Evolutionary conservation across 23 red algal species (phyloP).

Genomic region (Gracilaria gracilis): DNA sequence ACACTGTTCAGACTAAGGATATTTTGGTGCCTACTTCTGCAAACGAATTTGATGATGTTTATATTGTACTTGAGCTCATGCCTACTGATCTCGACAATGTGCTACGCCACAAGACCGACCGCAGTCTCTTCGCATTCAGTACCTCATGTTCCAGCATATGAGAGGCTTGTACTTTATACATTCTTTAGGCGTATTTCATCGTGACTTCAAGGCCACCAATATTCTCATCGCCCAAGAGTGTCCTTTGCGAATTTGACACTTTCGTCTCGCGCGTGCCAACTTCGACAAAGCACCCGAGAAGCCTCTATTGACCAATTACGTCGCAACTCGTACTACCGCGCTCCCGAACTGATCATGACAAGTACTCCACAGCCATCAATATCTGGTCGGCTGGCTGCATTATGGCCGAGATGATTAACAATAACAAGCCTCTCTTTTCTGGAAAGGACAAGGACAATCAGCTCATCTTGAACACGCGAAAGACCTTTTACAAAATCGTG

Average conservation of each 20-base stretch:
- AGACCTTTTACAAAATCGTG: slow-evolving; percentile 31
- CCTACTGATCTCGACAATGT: slow-evolving; percentile 79
- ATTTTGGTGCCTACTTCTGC: too few species aligned
- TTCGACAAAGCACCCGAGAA: slow-evolving; percentile 78
- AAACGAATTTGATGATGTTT: slow-evolving; percentile 87
- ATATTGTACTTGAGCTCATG: slow-evolving; percentile 85
- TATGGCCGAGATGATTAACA: slow-evolving; percentile 91
- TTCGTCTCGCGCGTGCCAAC: slow-evolving; percentile 88
- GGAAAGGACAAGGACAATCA: slow-evolving; percentile 86
- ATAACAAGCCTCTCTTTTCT: slow-evolving; percentile 89
- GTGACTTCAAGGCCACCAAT: slow-evolving; percentile 89
- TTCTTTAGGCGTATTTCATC: slow-evolving; percentile 80
- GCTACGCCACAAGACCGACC: slow-evolving; percentile 41
- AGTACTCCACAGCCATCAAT: slow-evolving; percentile 97
- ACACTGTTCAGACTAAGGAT: too few species aligned
- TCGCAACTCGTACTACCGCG: slow-evolving; percentile 98
- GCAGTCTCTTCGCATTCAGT: slow-evolving; percentile 74
- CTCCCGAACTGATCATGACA: slow-evolving; percentile 95
- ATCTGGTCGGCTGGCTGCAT: slow-evolving; percentile 98
- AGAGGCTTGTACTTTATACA: slow-evolving; percentile 79
- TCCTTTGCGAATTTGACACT: slow-evolving; percentile 83
- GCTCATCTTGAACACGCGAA: slow-evolving; percentile 75
- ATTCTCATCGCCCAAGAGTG: slow-evolving; percentile 87
- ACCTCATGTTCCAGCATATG: slow-evolving; percentile 85
- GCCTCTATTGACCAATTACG: slow-evolving; percentile 97